Conservation (phyloP, 75 land plant species). For the Larix kaempferi region DNA sequence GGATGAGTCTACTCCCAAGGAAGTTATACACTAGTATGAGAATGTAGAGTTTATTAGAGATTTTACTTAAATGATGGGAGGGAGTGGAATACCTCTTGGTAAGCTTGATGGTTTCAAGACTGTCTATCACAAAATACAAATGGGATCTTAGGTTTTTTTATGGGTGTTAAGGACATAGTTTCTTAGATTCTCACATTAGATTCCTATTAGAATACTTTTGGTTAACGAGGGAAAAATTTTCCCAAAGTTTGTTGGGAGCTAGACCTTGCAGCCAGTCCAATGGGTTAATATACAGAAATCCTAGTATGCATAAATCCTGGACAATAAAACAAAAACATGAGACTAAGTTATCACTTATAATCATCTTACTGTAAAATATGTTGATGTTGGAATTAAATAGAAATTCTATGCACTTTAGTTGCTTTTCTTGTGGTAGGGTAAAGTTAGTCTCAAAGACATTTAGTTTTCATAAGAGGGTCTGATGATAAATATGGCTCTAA, state of each 20-base stretch:
- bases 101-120: conserved; percentile 77
- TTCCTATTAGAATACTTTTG: conserved; percentile 60
- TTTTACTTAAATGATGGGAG: conserved; percentile 50
- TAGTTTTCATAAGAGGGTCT: too few species aligned
- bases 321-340: too few species aligned
- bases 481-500: too few species aligned
- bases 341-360: too few species aligned
- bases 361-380: too few species aligned
- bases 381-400: too few species aligned
- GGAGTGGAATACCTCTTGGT: conserved; percentile 60
- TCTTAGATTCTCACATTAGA: conserved; percentile 65
- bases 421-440: too few species aligned
- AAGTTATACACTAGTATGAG: conserved; percentile 40
- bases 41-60: conserved; percentile 63
- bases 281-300: too few species aligned
- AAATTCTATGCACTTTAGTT: too few species aligned
- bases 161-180: conserved; percentile 45
- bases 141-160: conserved; percentile 47
- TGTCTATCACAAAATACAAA: conserved; percentile 47
- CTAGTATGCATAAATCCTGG: too few species aligned
- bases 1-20: conserved; percentile 13
- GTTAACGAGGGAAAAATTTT: conserved; percentile 41
- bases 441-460: too few species aligned
- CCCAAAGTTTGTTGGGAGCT: conserved; percentile 72
- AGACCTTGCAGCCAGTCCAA: conserved; percentile 71